These are phyloP conservation scores for Ophiobolus disseminans DNA, from an alignment of 2,329 filamentous ascomycete species.

Conservation along the genomic window DNA sequence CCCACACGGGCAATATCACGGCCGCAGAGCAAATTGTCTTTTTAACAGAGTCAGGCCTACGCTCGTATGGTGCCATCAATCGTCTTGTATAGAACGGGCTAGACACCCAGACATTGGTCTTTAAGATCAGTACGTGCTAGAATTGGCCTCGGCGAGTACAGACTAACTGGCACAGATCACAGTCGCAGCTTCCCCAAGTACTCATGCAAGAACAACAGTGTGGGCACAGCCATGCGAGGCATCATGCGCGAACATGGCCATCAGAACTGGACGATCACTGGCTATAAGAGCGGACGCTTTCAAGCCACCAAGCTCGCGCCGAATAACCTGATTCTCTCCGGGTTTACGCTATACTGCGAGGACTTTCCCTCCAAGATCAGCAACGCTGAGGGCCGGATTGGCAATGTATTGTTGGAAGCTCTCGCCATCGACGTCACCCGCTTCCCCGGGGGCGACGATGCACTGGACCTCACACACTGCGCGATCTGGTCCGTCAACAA, in stretches of 20 bases:
- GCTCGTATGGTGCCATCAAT: background rate
- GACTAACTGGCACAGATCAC: too few species aligned
- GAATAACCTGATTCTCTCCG: background rate
- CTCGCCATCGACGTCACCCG: slow-evolving; percentile 15
- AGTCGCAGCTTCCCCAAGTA: background rate
- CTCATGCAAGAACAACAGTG: background rate
- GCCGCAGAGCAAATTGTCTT: background rate
- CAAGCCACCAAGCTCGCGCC: background rate
- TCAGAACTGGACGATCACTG: background rate
- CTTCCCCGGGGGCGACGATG: slow-evolving; percentile 15
- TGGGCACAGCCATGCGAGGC: background rate
- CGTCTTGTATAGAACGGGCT: background rate
- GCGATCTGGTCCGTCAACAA: slow-evolving; percentile 12
- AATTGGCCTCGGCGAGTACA: too few species aligned
- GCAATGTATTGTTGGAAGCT: slow-evolving; percentile 13
- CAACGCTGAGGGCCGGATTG: background rate
- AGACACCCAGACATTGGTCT: background rate
- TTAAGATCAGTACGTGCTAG: too few species aligned
- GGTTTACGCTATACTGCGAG: background rate
- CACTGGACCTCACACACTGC: slow-evolving; percentile 21
- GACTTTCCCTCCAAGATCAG: background rate
- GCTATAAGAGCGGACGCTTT: background rate
- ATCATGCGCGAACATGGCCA: background rate
- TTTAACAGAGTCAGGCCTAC: background rate
- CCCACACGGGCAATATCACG: background rate